These are phyloP conservation scores for Paramecium tetraurelia DNA, from an alignment of 73 alveolate genomes.

Conservation along the genomic window DNA sequence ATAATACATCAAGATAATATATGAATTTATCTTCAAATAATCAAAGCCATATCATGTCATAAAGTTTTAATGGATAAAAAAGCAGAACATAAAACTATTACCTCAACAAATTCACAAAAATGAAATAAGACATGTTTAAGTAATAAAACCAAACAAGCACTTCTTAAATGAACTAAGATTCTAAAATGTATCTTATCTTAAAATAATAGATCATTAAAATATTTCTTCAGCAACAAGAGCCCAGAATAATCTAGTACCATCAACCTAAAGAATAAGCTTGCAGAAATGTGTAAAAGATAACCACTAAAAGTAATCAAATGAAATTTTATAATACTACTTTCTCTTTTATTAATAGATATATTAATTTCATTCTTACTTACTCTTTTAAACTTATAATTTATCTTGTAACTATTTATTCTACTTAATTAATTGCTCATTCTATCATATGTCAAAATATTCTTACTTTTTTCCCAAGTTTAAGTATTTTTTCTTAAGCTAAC, in stretches of 20 bases:
- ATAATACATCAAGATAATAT: neutral
- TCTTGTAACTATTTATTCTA: slow-evolving; percentile 21
- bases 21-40: neutral
- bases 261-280: slow-evolving; percentile 8
- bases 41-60: neutral
- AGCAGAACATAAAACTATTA: slow-evolving; percentile 18
- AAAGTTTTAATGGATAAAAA: neutral
- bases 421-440: slow-evolving; percentile 22
- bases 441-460: neutral
- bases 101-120: neutral
- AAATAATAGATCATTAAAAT: slow-evolving; percentile 14
- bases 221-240: neutral
- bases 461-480: neutral
- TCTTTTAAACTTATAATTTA: neutral
- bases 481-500: neutral
- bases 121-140: neutral
- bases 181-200: neutral
- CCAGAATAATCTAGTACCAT: slow-evolving; percentile 40
- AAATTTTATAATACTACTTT: neutral
- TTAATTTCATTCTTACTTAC: slow-evolving; percentile 10
- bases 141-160: neutral
- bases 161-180: neutral
- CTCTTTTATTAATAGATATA: neutral
- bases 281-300: slow-evolving; percentile 41
- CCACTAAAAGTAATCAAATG: slow-evolving; percentile 37